Conservation (phyloP, 2,329 filamentous ascomycete species). For the Leptographium radiaticola region DNA sequence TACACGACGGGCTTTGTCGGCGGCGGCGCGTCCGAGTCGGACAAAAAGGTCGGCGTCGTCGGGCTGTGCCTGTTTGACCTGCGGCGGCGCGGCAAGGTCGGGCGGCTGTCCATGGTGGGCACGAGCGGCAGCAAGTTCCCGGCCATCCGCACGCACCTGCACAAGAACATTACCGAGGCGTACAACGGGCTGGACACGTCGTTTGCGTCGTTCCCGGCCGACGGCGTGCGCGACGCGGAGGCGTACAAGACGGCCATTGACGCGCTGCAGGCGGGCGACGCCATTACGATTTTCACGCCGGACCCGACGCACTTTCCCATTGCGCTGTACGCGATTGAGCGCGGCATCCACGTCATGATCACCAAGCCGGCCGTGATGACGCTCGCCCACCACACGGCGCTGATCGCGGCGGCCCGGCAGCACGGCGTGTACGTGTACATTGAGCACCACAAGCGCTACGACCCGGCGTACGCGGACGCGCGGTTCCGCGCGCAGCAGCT, state of each 20-base stretch:
- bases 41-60: conserved; percentile 94
- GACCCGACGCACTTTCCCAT: conserved; percentile 90
- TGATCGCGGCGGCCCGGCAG: conserved; percentile 59
- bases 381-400: conserved; percentile 63
- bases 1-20: conserved; percentile 94
- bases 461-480: conserved; percentile 85
- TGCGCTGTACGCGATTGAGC: conserved; percentile 80
- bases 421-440: conserved; percentile 80
- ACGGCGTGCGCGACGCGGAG: conserved; percentile 60
- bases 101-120: conserved; percentile 76
- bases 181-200: conserved; percentile 85
- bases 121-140: conserved; percentile 83
- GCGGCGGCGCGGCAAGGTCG: conserved; percentile 76
- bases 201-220: conserved; percentile 70
- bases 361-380: conserved; percentile 89
- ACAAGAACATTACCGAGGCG: conserved; percentile 74
- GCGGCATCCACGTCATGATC: conserved; percentile 78
- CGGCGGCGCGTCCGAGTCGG: conserved; percentile 67
- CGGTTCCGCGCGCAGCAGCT: conserved; percentile 61
- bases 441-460: conserved; percentile 94
- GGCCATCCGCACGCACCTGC: conserved; percentile 74
- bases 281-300: conserved; percentile 92
- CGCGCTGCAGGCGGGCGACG: conserved; percentile 64
- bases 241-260: conserved; percentile 87
- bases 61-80: conserved; percentile 83